Conservation (phyloP, 2,329 filamentous ascomycete genomes). For the Phyllosticta paracitricarpa region DNA sequence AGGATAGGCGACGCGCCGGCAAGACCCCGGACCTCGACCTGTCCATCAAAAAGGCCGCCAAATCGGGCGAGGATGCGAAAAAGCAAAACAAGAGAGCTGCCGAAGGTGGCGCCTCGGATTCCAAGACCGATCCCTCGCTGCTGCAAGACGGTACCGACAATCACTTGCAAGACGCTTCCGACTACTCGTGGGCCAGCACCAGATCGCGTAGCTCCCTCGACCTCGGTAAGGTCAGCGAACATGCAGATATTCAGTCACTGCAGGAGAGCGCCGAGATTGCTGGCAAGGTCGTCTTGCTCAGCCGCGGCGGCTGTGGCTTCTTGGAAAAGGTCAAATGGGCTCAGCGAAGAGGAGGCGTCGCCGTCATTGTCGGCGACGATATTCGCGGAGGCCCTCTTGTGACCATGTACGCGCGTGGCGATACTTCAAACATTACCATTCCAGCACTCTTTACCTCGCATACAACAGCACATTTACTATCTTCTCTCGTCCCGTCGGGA, state of each 20-base stretch:
- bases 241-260: constrained; percentile 84
- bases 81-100: background rate
- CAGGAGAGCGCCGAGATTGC: constrained; percentile 88
- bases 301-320: constrained; percentile 90
- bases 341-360: constrained; percentile 78
- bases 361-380: constrained; percentile 89
- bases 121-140: background rate
- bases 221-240: constrained; percentile 31
- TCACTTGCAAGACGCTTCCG: constrained; percentile 56
- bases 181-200: constrained; percentile 26
- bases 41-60: constrained; percentile 14
- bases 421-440: constrained; percentile 90
- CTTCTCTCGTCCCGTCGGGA: constrained; percentile 69
- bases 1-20: constrained; percentile 35
- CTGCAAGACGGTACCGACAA: constrained; percentile 74
- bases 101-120: background rate
- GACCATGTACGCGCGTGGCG: constrained; percentile 96
- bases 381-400: constrained; percentile 80
- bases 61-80: background rate
- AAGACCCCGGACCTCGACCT: constrained; percentile 26
- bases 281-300: constrained; percentile 85
- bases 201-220: constrained; percentile 18
- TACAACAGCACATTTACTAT: constrained; percentile 86
- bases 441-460: constrained; percentile 91
- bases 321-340: constrained; percentile 97